These are phyloP conservation scores for Boletus coccyginus DNA, from an alignment of 768 basidiomycete species.

Conservation along the genomic window DNA sequence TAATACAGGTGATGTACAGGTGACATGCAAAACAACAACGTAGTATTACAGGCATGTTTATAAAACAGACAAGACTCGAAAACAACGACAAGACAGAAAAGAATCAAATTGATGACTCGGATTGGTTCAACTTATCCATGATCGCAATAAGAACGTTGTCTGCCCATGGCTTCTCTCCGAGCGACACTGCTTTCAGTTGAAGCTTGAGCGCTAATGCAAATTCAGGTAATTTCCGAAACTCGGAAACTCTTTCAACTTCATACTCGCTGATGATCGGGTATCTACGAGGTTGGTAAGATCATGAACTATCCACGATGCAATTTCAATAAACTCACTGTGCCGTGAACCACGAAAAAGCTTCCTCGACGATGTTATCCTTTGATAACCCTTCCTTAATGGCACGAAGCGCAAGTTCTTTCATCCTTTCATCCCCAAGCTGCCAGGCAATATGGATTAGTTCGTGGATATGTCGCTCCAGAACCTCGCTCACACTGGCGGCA, in stretches of 20 bases:
- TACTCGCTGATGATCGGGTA: constrained; percentile 11
- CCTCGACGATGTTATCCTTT: constrained; percentile 25
- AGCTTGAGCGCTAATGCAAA: constrained; percentile 20
- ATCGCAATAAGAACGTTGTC: constrained; percentile 20
- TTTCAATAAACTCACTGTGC: constrained; percentile 23
- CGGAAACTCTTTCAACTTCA: constrained; percentile 18
- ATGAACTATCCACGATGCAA: background rate
- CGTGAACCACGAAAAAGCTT: constrained; percentile 32
- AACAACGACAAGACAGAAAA: background rate
- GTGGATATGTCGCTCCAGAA: background rate
- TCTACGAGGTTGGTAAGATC: constrained; percentile 6
- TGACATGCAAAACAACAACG: background rate
- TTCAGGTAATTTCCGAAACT: constrained; percentile 22
- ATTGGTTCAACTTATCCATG: constrained; percentile 21
- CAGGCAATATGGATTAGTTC: background rate
- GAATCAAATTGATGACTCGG: constrained; percentile 3
- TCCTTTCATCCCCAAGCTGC: constrained; percentile 25
- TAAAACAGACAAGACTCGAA: background rate
- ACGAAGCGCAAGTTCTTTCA: constrained; percentile 25
- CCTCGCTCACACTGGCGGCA: constrained; percentile 22
- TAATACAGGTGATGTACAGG: constrained; percentile 3
- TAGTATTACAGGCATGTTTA: no score
- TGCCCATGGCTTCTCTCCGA: constrained; percentile 28
- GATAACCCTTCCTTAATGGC: constrained; percentile 25
- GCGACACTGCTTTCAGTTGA: constrained; percentile 21